Evolutionary conservation across 2,329 filamentous ascomycete genomes (phyloP).

Genomic region (Penicillium palitans): DNA sequence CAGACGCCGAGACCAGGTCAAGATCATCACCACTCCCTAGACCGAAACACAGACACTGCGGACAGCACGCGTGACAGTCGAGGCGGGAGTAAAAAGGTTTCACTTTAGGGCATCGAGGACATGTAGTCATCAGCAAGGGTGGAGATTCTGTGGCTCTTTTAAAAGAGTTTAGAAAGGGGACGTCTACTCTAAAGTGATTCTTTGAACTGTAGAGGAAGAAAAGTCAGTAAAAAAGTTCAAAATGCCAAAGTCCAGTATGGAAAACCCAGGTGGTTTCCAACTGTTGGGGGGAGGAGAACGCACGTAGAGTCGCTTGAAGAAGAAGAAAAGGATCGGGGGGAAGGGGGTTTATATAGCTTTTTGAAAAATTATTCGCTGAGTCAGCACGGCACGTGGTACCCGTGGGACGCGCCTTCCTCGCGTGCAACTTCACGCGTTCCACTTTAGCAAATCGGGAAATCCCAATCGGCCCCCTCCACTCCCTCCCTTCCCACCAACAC

Average conservation of each 20-base stretch:
- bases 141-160: slow-evolving; percentile 87
- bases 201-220: slow-evolving; percentile 49
- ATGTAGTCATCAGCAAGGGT: slow-evolving; percentile 91
- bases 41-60: slow-evolving; percentile 49
- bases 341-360: slow-evolving; percentile 7
- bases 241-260: background rate
- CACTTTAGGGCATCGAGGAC: slow-evolving; percentile 90
- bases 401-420: slow-evolving; percentile 3
- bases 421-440: slow-evolving; percentile 27
- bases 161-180: slow-evolving; percentile 85
- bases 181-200: slow-evolving; percentile 99
- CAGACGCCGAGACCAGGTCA: slow-evolving; percentile 69
- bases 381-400: background rate
- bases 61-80: slow-evolving; percentile 40
- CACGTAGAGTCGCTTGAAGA: slow-evolving; percentile 18
- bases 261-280: background rate
- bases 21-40: slow-evolving; percentile 96
- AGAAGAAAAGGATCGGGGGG: slow-evolving; percentile 7
- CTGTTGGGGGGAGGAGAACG: slow-evolving; percentile 9
- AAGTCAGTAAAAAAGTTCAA: slow-evolving; percentile 21
- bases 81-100: slow-evolving; percentile 61
- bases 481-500: slow-evolving; percentile 14
- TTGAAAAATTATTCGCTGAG: slow-evolving; percentile 2
- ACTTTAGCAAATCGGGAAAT: slow-evolving; percentile 37
- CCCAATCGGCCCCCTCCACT: slow-evolving; percentile 18